Conservation (phyloP, 2,329 filamentous ascomycete species). For the Ophiostoma australiae region DNA sequence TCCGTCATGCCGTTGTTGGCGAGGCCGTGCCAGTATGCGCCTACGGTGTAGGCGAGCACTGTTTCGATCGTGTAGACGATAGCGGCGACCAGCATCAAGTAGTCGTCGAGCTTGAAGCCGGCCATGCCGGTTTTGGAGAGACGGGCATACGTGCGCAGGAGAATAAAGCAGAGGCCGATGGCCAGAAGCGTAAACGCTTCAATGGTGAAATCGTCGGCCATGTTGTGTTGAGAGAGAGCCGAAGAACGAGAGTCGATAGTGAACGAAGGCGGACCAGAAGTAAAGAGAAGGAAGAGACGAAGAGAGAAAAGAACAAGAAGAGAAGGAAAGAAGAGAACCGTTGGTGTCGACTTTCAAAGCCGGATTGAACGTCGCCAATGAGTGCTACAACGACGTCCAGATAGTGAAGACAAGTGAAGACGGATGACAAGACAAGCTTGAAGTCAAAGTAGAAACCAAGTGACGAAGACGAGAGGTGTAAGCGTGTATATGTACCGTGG, state of each 20-base stretch:
- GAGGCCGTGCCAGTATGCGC: conserved; percentile 31
- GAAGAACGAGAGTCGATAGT: not conserved
- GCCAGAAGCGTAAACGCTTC: conserved; percentile 49
- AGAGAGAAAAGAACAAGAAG: not conserved
- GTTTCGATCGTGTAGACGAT: conserved; percentile 33
- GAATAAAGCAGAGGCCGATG: conserved; percentile 47
- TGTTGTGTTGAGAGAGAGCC: not conserved
- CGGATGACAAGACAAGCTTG: not conserved
- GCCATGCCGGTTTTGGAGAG: conserved; percentile 44
- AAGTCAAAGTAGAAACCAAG: not conserved
- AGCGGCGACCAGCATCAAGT: conserved; percentile 51
- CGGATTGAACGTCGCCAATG: not conserved
- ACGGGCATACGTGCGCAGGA: conserved; percentile 47
- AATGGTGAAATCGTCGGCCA: conserved; percentile 34
- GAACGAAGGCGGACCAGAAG: not conserved
- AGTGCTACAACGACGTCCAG: not conserved
- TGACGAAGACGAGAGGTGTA: not conserved
- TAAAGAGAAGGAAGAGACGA: not conserved
- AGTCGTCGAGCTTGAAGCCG: conserved; percentile 55
- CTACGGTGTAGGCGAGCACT: conserved; percentile 33
- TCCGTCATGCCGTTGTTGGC: conserved; percentile 37
- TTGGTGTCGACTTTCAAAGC: not conserved
- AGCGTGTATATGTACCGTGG: not conserved
- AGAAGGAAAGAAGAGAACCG: not conserved
- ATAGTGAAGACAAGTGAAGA: not conserved